Evolutionary conservation across 192 early-diverging fungal genomes (phyloP), one percentile per base, ranked within the genome.

Genomic region (Kappamyces sp.): DNA sequence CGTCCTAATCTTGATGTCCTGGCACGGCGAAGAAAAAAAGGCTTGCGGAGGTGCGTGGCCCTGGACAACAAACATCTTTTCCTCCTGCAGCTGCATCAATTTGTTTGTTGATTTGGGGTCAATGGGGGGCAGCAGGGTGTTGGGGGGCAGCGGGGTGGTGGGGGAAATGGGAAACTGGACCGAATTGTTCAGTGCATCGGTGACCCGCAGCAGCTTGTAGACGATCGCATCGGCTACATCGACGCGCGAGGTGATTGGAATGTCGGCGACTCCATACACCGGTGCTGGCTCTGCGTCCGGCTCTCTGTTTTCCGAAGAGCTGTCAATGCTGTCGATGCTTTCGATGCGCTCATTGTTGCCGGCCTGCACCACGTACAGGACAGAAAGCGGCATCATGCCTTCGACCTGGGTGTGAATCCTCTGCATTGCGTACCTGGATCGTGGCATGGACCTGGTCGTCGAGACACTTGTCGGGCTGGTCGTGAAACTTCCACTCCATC

Each of bases 111-210:
- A 23, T 23, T 23, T 23, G 23, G 23, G 23, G 23, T 23, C 23
- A 23, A 23, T 23, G 23, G 23, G 23, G 0, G 23, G 23, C 23
- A 23, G 23, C 23, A 23, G 23, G 23, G 23, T 23, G 23, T 23
- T 23, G 23, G 23, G 1, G 58, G 13, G 23, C 23, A 23, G 23
- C 23, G 0, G 23, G 23, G 23, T 23, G 23, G 0, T 23, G 23
- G 23, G 1, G 58, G 13, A n/a, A 64, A 41, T 47, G 1, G 36
- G 60, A 40, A 60, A 74, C 1, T 47, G 51, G 36, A 77, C 61
- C 3, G 66, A 72, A 54, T 77, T 77, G 65, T 74, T 74, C 8
- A 42, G 51, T 12, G 69, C 69, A 49, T 77, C 75, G 6, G 49
- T 39, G 5, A 77, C 61, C 44, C 65, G 47, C 35, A 63, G 32